Conservation (phyloP, 768 basidiomycete species). For the Termitomyces sp. region DNA sequence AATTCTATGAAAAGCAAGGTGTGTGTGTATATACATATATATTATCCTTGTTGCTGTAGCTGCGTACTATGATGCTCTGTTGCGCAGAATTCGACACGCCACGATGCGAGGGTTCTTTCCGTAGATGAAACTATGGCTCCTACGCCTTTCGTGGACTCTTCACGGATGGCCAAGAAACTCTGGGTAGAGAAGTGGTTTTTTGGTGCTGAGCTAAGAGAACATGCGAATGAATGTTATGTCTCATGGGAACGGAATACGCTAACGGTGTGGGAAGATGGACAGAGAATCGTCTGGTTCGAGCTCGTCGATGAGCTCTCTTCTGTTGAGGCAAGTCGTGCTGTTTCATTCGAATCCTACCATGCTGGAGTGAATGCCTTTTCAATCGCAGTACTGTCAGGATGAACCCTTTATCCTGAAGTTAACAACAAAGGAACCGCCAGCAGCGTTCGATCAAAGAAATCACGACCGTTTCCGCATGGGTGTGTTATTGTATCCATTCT, state of each 20-base stretch:
- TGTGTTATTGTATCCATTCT: background rate
- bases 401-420: background rate
- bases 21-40: too few species aligned
- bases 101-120: background rate
- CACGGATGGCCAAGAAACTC: background rate
- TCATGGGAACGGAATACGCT: background rate
- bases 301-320: background rate
- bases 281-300: background rate
- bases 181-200: background rate
- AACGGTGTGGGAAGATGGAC: background rate
- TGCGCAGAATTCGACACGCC: background rate
- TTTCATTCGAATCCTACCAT: background rate
- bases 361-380: background rate
- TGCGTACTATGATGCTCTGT: too few species aligned
- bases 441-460: background rate
- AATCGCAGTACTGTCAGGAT: background rate
- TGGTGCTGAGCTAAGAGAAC: background rate
- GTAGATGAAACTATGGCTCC: background rate
- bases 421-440: background rate
- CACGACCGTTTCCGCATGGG: conserved; percentile 4
- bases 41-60: too few species aligned
- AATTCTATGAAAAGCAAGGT: conserved; percentile 16
- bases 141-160: background rate
- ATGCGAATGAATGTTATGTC: background rate
- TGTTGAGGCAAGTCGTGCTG: background rate